Evolutionary conservation across 2,329 filamentous ascomycete genomes (phyloP).

Genomic region (Penicillium sp.): DNA sequence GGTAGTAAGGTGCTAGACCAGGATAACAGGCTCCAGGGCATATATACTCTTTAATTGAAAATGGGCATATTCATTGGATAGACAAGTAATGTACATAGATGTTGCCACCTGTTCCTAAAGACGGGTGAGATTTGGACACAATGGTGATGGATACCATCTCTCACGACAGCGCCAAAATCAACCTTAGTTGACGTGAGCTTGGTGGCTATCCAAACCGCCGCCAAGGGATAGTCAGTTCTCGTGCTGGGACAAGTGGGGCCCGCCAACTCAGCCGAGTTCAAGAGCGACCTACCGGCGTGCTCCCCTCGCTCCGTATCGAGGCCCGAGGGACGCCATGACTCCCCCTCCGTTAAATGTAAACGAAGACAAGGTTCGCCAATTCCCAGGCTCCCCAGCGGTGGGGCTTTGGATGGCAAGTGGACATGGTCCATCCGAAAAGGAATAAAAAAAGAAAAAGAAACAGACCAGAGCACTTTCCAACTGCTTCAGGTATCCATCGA

Average conservation of each 20-base stretch:
- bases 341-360: neutral
- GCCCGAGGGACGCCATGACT: constrained; percentile 3
- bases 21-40: neutral
- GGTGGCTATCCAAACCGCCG: neutral
- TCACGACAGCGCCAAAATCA: neutral
- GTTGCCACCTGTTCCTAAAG: no score
- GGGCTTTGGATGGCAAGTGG: constrained; percentile 11
- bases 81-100: no score
- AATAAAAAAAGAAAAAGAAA: neutral
- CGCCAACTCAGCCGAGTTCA: constrained; percentile 19
- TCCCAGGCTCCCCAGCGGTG: constrained; percentile 17
- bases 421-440: constrained; percentile 14
- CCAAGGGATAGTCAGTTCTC: neutral
- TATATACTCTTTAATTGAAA: neutral
- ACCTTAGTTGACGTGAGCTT: neutral
- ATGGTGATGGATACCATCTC: neutral
- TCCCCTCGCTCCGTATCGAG: constrained; percentile 11
- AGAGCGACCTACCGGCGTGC: constrained; percentile 3
- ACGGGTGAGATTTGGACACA: no score
- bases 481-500: constrained; percentile 24
- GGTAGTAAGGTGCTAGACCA: neutral
- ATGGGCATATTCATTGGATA: neutral
- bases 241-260: constrained; percentile 14
- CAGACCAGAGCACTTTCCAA: constrained; percentile 3
- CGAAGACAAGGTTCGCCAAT: constrained; percentile 21